A percentile compares a stretch with the other conserved stretches of the same genome.
Evolutionary conservation across 192 early-diverging fungal genomes (phyloP).

Genomic region (Gamsiella multidivaricata): DNA sequence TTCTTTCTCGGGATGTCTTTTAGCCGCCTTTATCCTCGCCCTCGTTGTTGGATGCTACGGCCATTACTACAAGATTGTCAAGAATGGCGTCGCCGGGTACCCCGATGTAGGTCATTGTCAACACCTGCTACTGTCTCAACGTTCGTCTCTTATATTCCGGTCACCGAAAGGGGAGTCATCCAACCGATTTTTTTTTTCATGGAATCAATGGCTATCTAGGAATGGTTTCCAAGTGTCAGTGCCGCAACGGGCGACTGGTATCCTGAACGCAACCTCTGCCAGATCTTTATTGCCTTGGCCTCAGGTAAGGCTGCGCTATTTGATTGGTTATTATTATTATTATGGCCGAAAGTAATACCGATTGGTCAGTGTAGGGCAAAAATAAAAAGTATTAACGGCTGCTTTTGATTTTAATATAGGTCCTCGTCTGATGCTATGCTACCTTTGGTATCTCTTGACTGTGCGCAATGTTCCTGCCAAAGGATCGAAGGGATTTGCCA

Average conservation of each 20-base stretch:
- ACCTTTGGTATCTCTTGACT: slow-evolving; percentile 51
- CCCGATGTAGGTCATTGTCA: slow-evolving; percentile 64
- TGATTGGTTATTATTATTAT: background rate
- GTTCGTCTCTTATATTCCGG: background rate
- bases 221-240: slow-evolving; percentile 87
- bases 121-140: background rate
- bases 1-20: slow-evolving; percentile 17
- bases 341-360: too few relatives aligned
- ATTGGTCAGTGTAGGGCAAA: too few relatives aligned
- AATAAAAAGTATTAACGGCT: too few relatives aligned
- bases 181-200: background rate
- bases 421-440: slow-evolving; percentile 63
- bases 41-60: slow-evolving; percentile 75
- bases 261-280: slow-evolving; percentile 78
- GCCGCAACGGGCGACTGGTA: slow-evolving; percentile 86
- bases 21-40: slow-evolving; percentile 76
- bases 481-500: slow-evolving; percentile 56
- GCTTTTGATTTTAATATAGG: slow-evolving; percentile 41
- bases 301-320: slow-evolving; percentile 57
- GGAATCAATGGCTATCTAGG: slow-evolving; percentile 28
- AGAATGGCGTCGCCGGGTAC: slow-evolving; percentile 81
- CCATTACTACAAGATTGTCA: slow-evolving; percentile 85
- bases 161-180: too few relatives aligned
- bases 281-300: slow-evolving; percentile 82
- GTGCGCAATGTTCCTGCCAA: slow-evolving; percentile 45